phyloP scores from a whole-genome alignment of 2,329 filamentous ascomycete genomes.

The Botrytis deweyae region DNA sequence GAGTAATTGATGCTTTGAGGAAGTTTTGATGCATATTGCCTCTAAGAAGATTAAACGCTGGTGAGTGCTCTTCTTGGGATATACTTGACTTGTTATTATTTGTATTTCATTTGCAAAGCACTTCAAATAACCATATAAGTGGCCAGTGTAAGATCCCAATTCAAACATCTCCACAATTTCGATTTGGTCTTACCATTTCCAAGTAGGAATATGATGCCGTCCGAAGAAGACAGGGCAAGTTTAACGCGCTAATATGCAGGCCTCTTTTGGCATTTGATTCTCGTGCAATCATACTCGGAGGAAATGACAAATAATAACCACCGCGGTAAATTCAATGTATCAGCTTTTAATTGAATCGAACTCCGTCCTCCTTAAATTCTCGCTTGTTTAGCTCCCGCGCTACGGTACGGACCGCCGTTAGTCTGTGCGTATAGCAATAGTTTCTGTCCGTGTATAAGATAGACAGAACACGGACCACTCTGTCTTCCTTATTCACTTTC shows the following conservation, averaged over 20 bases:
- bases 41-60: neutral
- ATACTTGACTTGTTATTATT: neutral
- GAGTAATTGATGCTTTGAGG: neutral
- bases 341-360: neutral
- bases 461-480: neutral
- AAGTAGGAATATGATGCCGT: neutral
- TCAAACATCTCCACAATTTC: neutral
- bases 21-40: neutral
- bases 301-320: neutral
- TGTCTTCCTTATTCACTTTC: neutral
- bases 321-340: neutral
- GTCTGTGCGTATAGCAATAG: constrained; percentile 12
- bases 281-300: neutral
- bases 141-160: neutral
- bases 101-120: neutral
- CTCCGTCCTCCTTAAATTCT: constrained; percentile 18
- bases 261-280: neutral
- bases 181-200: neutral
- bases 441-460: neutral
- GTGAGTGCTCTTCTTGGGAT: neutral
- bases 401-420: constrained; percentile 16
- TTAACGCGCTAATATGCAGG: neutral
- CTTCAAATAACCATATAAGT: neutral
- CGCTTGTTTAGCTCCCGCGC: constrained; percentile 17
- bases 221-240: neutral